Percentiles rank a stretch among this genome's conserved stretches.
Evolutionary conservation across 495 filamentous ascomycete species (phyloP).

Genomic region (Podospora bellae-mahoneyi): DNA sequence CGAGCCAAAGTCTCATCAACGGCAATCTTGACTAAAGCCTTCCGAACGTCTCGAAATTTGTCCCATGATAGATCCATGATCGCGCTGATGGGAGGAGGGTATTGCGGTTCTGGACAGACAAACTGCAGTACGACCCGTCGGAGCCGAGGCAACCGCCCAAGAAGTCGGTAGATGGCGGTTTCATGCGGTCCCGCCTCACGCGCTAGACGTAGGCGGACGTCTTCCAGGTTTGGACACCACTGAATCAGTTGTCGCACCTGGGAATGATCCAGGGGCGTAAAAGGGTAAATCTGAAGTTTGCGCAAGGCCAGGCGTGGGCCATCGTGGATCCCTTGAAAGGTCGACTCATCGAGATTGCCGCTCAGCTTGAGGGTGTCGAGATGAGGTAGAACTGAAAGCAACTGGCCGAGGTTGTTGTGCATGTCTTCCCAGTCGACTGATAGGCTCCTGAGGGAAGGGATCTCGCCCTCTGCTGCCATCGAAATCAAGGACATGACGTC

Average conservation of each 20-base stretch:
- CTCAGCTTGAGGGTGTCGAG: neutral
- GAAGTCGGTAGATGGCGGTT: neutral
- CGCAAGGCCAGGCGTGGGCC: neutral
- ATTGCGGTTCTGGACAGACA: neutral
- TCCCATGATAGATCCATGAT: neutral
- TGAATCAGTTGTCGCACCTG: neutral
- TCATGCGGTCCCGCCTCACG: neutral
- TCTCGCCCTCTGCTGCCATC: neutral
- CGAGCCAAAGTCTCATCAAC: neutral
- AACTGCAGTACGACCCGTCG: neutral
- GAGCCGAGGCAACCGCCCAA: neutral
- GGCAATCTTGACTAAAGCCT: neutral
- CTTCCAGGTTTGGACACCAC: neutral
- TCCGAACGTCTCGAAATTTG: neutral
- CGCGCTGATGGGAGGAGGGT: neutral
- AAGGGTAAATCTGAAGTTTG: neutral
- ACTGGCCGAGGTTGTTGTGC: neutral
- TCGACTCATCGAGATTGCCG: neutral
- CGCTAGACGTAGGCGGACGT: neutral
- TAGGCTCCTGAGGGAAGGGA: neutral
- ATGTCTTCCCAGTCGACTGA: neutral
- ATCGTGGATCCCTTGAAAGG: neutral
- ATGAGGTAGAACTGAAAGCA: neutral
- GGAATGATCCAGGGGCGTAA: neutral
- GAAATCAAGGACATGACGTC: neutral